phyloP scores from a whole-genome alignment of 2,329 filamentous ascomycete genomes.

The Emergomyces pasteurianus region DNA sequence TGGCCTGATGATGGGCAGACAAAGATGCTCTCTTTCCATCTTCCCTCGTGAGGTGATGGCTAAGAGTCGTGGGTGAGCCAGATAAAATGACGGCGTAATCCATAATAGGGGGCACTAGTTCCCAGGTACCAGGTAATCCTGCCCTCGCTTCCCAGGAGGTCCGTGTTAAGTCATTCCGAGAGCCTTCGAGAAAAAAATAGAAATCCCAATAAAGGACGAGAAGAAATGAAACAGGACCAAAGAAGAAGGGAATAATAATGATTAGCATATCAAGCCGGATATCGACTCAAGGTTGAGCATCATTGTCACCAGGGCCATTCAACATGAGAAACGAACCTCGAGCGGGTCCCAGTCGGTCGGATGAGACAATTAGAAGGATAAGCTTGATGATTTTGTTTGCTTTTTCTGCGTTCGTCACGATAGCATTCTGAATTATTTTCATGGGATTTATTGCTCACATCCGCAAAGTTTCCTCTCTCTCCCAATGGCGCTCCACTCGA shows the following conservation, averaged over 20 bases:
- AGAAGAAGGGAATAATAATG: background rate
- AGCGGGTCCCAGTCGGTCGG: background rate
- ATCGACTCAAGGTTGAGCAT: background rate
- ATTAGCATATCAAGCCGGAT: background rate
- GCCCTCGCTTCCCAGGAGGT: background rate
- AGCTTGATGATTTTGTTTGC: background rate
- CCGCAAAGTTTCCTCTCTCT: background rate
- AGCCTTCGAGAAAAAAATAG: background rate
- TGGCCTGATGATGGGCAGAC: background rate
- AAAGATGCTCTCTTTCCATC: background rate
- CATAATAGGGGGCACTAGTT: background rate
- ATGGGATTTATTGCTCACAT: background rate
- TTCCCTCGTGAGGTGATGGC: background rate
- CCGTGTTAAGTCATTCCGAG: background rate
- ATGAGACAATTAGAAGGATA: background rate
- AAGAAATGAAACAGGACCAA: background rate
- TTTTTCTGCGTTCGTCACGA: background rate
- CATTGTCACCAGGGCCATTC: background rate
- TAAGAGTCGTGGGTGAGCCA: background rate
- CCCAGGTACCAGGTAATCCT: background rate
- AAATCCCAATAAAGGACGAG: background rate
- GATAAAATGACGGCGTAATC: background rate
- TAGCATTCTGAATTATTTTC: no score
- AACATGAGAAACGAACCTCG: background rate
- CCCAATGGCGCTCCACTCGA: background rate